Evolutionary conservation across 257 asterid genomes (phyloP), one percentile per base, ranked within the genome.

Genomic region (Verbena officinalis): DNA sequence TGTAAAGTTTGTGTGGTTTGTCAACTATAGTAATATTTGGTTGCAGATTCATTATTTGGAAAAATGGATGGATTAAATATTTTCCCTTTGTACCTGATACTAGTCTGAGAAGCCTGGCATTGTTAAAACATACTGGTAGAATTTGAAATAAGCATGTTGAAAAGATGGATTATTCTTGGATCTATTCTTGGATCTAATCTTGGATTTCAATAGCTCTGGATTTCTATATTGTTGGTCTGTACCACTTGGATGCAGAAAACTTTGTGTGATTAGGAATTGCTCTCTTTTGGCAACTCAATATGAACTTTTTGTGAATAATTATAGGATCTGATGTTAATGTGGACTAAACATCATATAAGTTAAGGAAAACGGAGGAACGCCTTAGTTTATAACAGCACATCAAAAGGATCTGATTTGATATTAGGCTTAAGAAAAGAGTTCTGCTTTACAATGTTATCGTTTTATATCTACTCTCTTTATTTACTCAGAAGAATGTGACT

Each of bases 401-500:
- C 70, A 50, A 27, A 50, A 52, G 63, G 55, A 57, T 59, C 33
- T 49, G 15, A 30, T 31, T 50, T 27, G 11, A 12, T 62, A 9
- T 4, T 40, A 55, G 34, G 31, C 56, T 14, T 15, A 9, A 34
- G 31, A 45, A 65, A 44, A 21, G 27, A 49, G 23, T 55, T 50
- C 17, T 20, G 22, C 54, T 27, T 67, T 40, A 22, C 40, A 16
- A 59, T 71, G 49, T 46, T 23, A 3, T 33, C 16, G 19, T 49
- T 62, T 11, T 45, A 20, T 46, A 24, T 45, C 16, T 71, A 4
- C 30, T 36, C 50, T 40, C 24, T 16, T 38, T 4, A 43, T 31
- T 60, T 42, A 53, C 60, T 65, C 15, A 19, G 43, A 44, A 56
- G 59, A 55, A 42, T 23, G n/a, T 65, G 39, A 44, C 57, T 65